A percentile compares a stretch with the other conserved stretches of the same genome.
These are phyloP conservation scores for Meyerozyma athensensis DNA, from an alignment of 1,139 yeast genomes.

Conservation along the genomic window DNA sequence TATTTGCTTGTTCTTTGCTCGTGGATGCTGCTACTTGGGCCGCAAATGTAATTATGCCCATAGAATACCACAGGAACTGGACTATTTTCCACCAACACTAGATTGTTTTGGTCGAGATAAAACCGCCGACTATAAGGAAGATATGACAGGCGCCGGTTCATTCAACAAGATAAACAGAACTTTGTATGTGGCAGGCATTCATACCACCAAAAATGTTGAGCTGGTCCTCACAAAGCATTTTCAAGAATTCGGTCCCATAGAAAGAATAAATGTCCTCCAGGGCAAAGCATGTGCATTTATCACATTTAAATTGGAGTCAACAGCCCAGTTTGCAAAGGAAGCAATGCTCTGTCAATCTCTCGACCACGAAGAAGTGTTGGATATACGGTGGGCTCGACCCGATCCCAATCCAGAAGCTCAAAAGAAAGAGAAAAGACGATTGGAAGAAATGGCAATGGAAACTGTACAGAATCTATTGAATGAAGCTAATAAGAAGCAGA, in stretches of 20 bases:
- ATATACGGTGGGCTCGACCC: slow-evolving; percentile 84
- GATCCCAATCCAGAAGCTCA: slow-evolving; percentile 77
- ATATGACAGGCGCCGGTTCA: slow-evolving; percentile 95
- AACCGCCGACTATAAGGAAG: slow-evolving; percentile 78
- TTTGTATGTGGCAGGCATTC: slow-evolving; percentile 70
- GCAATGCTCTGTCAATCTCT: slow-evolving; percentile 84
- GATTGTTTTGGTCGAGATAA: slow-evolving; percentile 95
- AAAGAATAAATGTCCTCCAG: slow-evolving; percentile 56
- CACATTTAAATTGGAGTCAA: slow-evolving; percentile 59
- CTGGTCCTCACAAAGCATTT: slow-evolving; percentile 45
- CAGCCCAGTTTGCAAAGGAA: slow-evolving; percentile 92
- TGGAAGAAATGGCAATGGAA: slow-evolving; percentile 32
- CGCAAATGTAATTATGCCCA: slow-evolving; percentile 72
- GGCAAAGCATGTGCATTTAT: slow-evolving; percentile 76
- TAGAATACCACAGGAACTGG: slow-evolving; percentile 58
- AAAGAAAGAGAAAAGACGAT: slow-evolving; percentile 39
- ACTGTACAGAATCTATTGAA: slow-evolving; percentile 29
- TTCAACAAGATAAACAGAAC: slow-evolving; percentile 67
- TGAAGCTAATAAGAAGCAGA: no score
- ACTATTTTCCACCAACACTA: slow-evolving; percentile 52
- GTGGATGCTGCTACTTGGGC: slow-evolving; percentile 84
- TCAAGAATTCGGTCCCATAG: slow-evolving; percentile 75
- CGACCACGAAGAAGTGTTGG: slow-evolving; percentile 57
- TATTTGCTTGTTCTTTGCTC: slow-evolving; percentile 80
- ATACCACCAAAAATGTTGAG: slow-evolving; percentile 26